These are phyloP conservation scores for Sarocladiaceae sp. DNA, from an alignment of 2,329 filamentous ascomycete species.

Conservation along the genomic window DNA sequence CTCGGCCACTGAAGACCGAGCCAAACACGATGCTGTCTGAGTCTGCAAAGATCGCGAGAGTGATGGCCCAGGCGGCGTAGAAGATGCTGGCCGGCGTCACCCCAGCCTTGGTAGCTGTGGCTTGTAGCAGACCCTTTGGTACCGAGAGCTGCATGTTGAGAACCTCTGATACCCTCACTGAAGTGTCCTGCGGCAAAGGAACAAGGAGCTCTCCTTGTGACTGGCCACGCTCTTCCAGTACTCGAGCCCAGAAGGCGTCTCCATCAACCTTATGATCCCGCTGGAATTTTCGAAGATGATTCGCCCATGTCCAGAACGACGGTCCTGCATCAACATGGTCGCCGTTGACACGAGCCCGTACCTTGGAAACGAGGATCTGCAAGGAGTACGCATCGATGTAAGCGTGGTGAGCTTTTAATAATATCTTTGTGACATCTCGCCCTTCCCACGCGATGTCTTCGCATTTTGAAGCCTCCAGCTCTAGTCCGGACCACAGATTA, in stretches of 20 bases:
- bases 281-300: not conserved
- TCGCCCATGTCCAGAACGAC: not conserved
- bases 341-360: not conserved
- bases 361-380: not conserved
- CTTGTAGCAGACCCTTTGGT: not conserved
- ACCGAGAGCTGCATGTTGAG: not conserved
- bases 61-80: slow-evolving; percentile 30
- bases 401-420: not conserved
- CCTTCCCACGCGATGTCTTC: not conserved
- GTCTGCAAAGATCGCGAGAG: slow-evolving; percentile 22
- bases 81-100: slow-evolving; percentile 15
- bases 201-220: not conserved
- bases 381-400: not conserved
- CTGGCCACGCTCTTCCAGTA: not conserved
- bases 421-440: no score
- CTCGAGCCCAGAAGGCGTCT: not conserved
- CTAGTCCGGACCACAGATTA: not conserved
- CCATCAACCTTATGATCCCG: not conserved
- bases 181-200: not conserved
- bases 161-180: not conserved
- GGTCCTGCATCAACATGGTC: not conserved
- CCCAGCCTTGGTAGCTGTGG: slow-evolving; percentile 3
- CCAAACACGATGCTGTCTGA: slow-evolving; percentile 27
- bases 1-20: slow-evolving; percentile 26
- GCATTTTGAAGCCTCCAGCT: not conserved